These are phyloP conservation scores for Boletus smithii DNA, from an alignment of 1,284 basidiomycete species.

Conservation along the genomic window DNA sequence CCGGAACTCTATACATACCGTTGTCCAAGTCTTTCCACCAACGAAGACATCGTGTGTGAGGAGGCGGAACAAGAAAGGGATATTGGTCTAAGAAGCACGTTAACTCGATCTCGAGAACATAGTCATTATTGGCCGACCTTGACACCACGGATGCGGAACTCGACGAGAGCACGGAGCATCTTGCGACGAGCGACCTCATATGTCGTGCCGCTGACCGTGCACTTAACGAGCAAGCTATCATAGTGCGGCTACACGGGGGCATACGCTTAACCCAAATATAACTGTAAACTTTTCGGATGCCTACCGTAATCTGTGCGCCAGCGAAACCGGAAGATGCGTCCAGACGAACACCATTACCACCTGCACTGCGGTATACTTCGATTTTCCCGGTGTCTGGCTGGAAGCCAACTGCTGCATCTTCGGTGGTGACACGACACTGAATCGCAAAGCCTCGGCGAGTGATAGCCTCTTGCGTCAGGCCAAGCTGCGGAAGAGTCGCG, in stretches of 20 bases:
- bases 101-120: background rate
- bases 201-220: conserved; percentile 93
- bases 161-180: conserved; percentile 98
- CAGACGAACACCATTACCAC: conserved; percentile 97
- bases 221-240: conserved; percentile 97
- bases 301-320: conserved; percentile 95
- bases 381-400: conserved; percentile 99
- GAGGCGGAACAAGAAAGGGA: conserved; percentile 98
- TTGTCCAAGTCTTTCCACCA: conserved; percentile 97
- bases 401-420: conserved; percentile 89
- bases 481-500: conserved; percentile 92
- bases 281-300: conserved; percentile 19
- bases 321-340: conserved; percentile 98
- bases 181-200: conserved; percentile 98
- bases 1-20: conserved; percentile 46
- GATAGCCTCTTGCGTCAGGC: conserved; percentile 95
- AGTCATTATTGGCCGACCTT: conserved; percentile 54
- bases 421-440: conserved; percentile 99
- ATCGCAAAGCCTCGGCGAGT: conserved; percentile 97
- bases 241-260: conserved; percentile 83
- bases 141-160: conserved; percentile 99
- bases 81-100: conserved; percentile 73
- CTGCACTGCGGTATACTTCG: conserved; percentile 97
- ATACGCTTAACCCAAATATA: background rate
- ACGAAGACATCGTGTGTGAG: conserved; percentile 98